A percentile compares a stretch with the other conserved stretches of the same genome.
Evolutionary conservation across 306 rosid genomes (phyloP).

Genomic region (Lotus japonicus): DNA sequence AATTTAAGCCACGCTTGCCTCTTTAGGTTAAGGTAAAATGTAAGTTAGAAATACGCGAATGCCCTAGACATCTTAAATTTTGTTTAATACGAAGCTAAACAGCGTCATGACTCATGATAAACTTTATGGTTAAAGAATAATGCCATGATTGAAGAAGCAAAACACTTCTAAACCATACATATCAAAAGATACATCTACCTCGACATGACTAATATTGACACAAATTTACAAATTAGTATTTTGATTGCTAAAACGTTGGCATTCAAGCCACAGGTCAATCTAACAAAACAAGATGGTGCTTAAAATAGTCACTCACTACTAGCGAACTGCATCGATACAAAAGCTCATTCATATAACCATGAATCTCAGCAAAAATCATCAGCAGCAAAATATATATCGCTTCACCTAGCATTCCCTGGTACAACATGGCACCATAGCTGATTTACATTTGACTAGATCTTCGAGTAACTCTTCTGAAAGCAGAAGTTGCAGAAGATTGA

Average conservation of each 20-base stretch:
- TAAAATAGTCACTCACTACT: neutral
- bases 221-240: neutral
- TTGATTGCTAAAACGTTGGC: neutral
- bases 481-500: constrained; percentile 19
- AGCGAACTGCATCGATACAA: neutral
- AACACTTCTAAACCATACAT: neutral
- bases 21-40: too few relatives aligned
- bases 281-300: neutral
- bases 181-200: neutral
- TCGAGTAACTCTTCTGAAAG: constrained; percentile 32
- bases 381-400: constrained; percentile 22
- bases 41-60: too few relatives aligned
- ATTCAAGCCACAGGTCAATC: neutral
- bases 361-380: constrained; percentile 1
- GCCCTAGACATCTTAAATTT: neutral
- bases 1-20: too few relatives aligned
- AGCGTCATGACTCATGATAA: neutral
- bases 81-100: neutral
- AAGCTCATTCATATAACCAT: neutral
- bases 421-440: neutral
- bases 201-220: neutral
- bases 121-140: neutral
- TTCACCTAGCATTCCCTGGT: neutral
- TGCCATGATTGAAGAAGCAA: neutral
- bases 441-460: constrained; percentile 22